Base-by-base conservation (phyloP, 1,139 yeast genomes). In the Hyphopichia wangnamkhiaoensis region DNA sequence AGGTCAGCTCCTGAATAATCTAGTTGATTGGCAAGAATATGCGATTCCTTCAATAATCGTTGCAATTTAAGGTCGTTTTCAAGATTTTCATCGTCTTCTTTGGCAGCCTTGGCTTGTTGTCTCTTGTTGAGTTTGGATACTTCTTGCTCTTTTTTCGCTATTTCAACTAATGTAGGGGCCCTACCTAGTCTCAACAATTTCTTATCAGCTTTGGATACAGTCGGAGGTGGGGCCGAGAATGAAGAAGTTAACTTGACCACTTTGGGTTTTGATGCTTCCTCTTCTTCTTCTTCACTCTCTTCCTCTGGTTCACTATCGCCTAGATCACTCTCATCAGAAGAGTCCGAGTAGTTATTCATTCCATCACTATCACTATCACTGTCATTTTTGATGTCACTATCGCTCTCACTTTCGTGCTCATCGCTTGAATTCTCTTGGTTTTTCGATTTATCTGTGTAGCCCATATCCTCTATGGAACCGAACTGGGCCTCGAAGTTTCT, bases 51-150 rank as follows among this genome's bases (percentile, higher is more conserved):
- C 27, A 93, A 68, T 32, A 93, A 76, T 41, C 96, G 67, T 58
- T 91, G 96, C 34, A 93, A 68, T 47, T 86, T 94, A 20, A 90
- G 54, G 60, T 91, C 98, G 49, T 91, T 87, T 44, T 85, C 79
- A 41, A 90, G 58, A 53, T 88, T 82, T 23, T 71, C 77, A 5
- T 55, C 57, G 30, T 72, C 77, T 46, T 71, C 77, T 39, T 61
- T 52, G 2, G 56, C 56, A 2, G 55, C 56, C 37, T 56, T 56
- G 4, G 47, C 50, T 35, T 50, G 54, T 44, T 63, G 70, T 34
- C 59, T 61, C 29, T 56, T 54, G n/a, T 65, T 53, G 36, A 59
- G 46, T 39, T 63, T 61, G 23, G 43, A 43, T 0, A 53, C 39
- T 20, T 44, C 48, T 21, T 50, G 46, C 39, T 60, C 59, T 36